These are phyloP conservation scores for Neospermospora avenae DNA, from an alignment of 2,329 filamentous ascomycete species.

Conservation along the genomic window DNA sequence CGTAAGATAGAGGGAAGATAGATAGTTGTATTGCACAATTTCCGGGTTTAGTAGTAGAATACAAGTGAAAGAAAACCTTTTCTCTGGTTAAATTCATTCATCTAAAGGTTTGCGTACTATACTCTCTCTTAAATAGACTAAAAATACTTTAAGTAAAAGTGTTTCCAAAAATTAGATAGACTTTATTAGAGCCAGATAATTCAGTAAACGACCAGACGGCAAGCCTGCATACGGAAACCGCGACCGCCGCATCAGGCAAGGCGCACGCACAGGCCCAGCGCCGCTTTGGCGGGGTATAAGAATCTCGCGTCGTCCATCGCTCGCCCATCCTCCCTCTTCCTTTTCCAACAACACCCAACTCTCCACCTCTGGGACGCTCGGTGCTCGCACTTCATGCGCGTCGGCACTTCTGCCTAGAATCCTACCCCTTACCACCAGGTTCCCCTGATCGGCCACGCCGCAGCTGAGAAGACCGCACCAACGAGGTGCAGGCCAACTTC, in stretches of 20 bases:
- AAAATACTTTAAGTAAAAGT: too few species aligned
- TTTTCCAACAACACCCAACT: background rate
- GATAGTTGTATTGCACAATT: too few species aligned
- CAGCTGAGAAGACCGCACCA: conserved; percentile 13
- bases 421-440: conserved; percentile 3
- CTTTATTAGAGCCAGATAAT: too few species aligned
- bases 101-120: background rate
- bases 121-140: too few species aligned
- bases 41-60: too few species aligned
- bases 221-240: background rate
- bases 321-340: background rate
- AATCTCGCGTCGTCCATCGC: background rate
- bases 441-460: conserved; percentile 19
- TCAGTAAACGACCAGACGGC: background rate
- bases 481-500: background rate
- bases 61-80: background rate
- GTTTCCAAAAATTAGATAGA: too few species aligned
- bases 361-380: background rate
- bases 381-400: conserved; percentile 10
- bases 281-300: conserved; percentile 5
- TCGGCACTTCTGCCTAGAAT: conserved; percentile 22
- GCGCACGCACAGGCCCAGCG: background rate
- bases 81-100: background rate
- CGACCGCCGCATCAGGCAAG: background rate
- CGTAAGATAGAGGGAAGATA: too few species aligned